These are phyloP conservation scores for Tetracladium marchalianum DNA, from an alignment of 495 filamentous ascomycete genomes.

Conservation along the genomic window DNA sequence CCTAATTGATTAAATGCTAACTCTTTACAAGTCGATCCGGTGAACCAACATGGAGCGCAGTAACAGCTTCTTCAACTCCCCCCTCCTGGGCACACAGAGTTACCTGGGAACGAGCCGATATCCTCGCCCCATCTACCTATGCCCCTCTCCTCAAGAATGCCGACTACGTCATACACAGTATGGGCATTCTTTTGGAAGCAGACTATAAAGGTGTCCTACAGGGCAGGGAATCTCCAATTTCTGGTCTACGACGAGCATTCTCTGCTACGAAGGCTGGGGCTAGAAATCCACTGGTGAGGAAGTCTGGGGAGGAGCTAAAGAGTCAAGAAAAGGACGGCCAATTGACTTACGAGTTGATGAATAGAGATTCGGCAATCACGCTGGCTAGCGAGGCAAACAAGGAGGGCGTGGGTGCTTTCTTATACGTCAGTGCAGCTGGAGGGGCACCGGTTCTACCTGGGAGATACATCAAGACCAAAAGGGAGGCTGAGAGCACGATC, in stretches of 20 bases:
- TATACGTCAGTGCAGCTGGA: constrained; percentile 80
- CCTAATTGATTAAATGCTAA: neutral
- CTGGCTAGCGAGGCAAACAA: constrained; percentile 70
- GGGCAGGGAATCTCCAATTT: constrained; percentile 65
- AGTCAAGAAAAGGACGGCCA: constrained; percentile 60
- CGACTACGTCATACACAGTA: constrained; percentile 78
- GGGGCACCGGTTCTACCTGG: constrained; percentile 73
- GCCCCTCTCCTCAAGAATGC: constrained; percentile 58
- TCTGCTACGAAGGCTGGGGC: constrained; percentile 50
- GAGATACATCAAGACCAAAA: constrained; percentile 85
- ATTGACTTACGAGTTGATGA: constrained; percentile 96
- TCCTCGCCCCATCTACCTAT: constrained; percentile 74
- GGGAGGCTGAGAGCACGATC: constrained; percentile 80
- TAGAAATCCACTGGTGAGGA: constrained; percentile 52
- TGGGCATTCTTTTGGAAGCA: constrained; percentile 95
- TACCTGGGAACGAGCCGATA: constrained; percentile 77
- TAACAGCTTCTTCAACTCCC: constrained; percentile 61
- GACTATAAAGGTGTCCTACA: constrained; percentile 92
- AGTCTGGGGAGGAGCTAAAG: constrained; percentile 46
- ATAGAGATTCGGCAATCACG: constrained; percentile 74
- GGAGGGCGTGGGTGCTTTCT: constrained; percentile 57
- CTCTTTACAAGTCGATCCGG: constrained; percentile 62
- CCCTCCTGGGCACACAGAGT: constrained; percentile 77
- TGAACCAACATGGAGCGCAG: constrained; percentile 68
- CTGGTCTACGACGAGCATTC: constrained; percentile 71